phyloP scores from a whole-genome alignment of 768 basidiomycete species.

The Calvatia gigantea region DNA sequence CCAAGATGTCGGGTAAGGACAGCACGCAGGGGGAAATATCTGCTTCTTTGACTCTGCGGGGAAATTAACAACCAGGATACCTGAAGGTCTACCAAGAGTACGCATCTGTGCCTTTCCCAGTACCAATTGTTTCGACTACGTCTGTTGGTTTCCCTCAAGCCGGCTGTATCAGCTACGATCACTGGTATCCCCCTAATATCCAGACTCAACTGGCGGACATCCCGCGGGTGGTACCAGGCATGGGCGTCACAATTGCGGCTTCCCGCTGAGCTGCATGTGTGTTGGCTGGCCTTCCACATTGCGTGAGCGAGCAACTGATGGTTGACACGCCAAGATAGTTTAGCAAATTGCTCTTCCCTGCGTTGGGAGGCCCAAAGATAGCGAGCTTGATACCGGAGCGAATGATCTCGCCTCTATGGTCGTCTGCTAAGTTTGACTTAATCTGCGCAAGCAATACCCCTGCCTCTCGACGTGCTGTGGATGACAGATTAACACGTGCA shows the following conservation, averaged over 20 bases:
- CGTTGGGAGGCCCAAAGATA: constrained; percentile 92
- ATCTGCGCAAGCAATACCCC: constrained; percentile 48
- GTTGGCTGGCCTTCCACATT: neutral
- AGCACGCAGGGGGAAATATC: constrained; percentile 81
- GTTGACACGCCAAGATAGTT: constrained; percentile 70
- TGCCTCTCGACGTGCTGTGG: constrained; percentile 52
- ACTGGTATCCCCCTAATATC: constrained; percentile 88
- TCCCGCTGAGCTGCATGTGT: constrained; percentile 66
- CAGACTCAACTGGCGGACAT: constrained; percentile 79
- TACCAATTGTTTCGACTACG: constrained; percentile 76
- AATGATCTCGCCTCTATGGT: constrained; percentile 77
- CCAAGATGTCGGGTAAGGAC: constrained; percentile 52
- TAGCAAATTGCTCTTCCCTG: constrained; percentile 87
- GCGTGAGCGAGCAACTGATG: too few relatives aligned
- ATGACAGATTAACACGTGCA: neutral
- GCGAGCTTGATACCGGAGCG: constrained; percentile 79
- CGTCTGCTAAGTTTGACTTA: constrained; percentile 57
- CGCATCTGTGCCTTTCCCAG: constrained; percentile 71
- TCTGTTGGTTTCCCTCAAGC: constrained; percentile 68
- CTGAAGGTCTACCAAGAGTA: constrained; percentile 27
- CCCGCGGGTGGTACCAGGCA: constrained; percentile 92
- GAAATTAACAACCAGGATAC: neutral
- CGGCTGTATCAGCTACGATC: constrained; percentile 82
- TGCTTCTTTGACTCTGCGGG: constrained; percentile 54
- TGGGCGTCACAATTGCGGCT: constrained; percentile 84